A percentile compares a stretch with the other conserved stretches of the same genome.
These are phyloP conservation scores for Talaromyces sp. DNA, from an alignment of 2,329 filamentous ascomycete genomes.

Conservation along the genomic window DNA sequence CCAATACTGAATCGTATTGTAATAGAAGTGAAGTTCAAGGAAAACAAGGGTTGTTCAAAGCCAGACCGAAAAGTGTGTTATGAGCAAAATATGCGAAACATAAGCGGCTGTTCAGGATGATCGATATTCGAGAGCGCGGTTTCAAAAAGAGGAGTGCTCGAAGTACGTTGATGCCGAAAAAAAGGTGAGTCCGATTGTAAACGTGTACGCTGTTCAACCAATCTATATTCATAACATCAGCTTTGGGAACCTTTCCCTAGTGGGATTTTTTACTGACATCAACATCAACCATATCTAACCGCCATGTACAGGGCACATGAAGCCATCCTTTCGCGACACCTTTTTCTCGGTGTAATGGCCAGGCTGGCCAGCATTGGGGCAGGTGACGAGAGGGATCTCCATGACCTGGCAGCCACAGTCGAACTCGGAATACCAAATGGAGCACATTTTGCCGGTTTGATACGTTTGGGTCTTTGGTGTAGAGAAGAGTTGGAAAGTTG, in stretches of 20 bases:
- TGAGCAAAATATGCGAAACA: neutral
- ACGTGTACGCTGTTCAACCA: neutral
- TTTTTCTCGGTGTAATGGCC: conserved; percentile 30
- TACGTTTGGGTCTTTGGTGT: neutral
- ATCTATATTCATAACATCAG: neutral
- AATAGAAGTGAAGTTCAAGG: conserved; percentile 1
- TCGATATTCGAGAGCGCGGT: neutral
- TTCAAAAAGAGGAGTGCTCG: neutral
- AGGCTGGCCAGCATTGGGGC: conserved; percentile 27
- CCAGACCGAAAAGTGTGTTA: neutral
- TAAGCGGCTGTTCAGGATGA: neutral
- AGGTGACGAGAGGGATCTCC: conserved; percentile 30
- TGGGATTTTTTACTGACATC: neutral
- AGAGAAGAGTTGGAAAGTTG: conserved; percentile 1
- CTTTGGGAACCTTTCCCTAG: neutral
- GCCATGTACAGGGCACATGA: conserved; percentile 29
- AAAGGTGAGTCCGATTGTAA: neutral
- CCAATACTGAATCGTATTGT: neutral
- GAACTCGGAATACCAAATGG: conserved; percentile 32
- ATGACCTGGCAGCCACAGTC: conserved; percentile 33
- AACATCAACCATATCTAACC: neutral
- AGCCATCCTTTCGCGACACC: conserved; percentile 26
- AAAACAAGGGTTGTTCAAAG: neutral
- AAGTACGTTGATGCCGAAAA: neutral
- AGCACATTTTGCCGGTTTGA: conserved; percentile 26